Base-by-base conservation (phyloP, 352 stramenopile species). In the Phytophthora agathidicida region DNA sequence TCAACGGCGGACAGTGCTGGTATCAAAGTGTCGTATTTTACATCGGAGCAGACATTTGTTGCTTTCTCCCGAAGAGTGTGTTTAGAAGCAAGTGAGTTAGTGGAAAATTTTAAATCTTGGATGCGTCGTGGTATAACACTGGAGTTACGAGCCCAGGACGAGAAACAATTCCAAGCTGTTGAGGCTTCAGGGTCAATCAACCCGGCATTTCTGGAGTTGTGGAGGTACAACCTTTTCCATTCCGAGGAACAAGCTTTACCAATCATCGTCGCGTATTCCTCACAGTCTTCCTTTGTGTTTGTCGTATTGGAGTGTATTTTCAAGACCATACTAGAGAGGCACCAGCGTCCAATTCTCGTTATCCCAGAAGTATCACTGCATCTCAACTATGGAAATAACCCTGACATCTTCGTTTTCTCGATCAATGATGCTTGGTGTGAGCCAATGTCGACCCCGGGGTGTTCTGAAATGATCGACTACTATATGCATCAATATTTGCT, bases 381-480 rank as follows among this genome's bases (percentile, higher is more conserved):
- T 27, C 13, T 32, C 3, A 20, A 37, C 14, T 59, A 60, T 20
- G 35, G 30, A 3, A 42, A 35, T 6, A 14, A 24, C 3, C 49
- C 73, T 0, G 76, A 84, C 20, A 51, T 87, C 4, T 50, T 79
- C 0, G 38, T 88, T 3, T 76, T 80, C 53, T 75, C 64, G 31
- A 68, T 74, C 27, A 49, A 75, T 4, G 60, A 64, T 42, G 45
- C 35, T 19, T 19, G 49, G 11, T 59, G 52, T 30, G 31, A 53
- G 2, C 47, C 46, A 30, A 39, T 59, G 19, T 24, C 38, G 3
- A 53, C 47, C 5, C 4, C 31, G 20, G 37, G 4, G 36, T 65
- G 47, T 23, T 22, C 28, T n/a, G 20, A 53, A 42, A 42, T 65
- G 41, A 47, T 65, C n/a, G 38, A 30, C 8, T 19, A 51, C 4